Percentiles rank a stretch among this genome's conserved stretches.
phyloP scores from a whole-genome alignment of 805 yeast species.

The Henningerozyma blattae region DNA sequence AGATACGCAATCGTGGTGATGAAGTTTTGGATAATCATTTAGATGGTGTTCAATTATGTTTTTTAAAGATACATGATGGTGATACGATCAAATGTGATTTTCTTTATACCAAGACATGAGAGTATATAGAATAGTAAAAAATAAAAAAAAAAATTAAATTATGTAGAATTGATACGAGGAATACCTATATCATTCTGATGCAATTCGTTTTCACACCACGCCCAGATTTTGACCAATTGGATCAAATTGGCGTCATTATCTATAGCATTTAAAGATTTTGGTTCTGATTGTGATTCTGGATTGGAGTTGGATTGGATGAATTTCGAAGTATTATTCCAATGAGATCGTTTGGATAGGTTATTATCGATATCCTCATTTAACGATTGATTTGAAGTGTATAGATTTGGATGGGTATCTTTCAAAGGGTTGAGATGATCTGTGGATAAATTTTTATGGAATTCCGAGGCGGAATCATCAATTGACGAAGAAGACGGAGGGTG shows the following conservation, averaged over 20 bases:
- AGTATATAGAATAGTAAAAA: neutral
- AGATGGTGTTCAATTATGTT: constrained; percentile 38
- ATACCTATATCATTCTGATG: constrained; percentile 27
- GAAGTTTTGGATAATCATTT: constrained; percentile 18
- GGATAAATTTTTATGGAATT: neutral
- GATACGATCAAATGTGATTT: constrained; percentile 29
- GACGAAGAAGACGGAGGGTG: neutral
- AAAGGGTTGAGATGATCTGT: neutral
- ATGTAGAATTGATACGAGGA: constrained; percentile 16
- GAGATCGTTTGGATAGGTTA: too few species aligned
- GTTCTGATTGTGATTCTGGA: neutral
- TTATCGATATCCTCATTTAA: too few species aligned
- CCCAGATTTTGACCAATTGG: constrained; percentile 48
- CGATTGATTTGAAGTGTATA: neutral
- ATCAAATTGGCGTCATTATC: constrained; percentile 29
- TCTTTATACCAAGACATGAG: constrained; percentile 3
- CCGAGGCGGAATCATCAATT: neutral
- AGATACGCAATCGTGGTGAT: constrained; percentile 24
- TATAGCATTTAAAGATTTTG: neutral
- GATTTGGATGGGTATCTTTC: neutral
- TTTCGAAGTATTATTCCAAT: neutral
- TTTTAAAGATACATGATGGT: constrained; percentile 44
- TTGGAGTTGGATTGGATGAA: neutral
- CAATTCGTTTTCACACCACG: constrained; percentile 48
- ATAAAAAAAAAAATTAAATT: neutral